phyloP scores from a whole-genome alignment of 139 green algal genomes.

The Chlorella vulgaris region DNA sequence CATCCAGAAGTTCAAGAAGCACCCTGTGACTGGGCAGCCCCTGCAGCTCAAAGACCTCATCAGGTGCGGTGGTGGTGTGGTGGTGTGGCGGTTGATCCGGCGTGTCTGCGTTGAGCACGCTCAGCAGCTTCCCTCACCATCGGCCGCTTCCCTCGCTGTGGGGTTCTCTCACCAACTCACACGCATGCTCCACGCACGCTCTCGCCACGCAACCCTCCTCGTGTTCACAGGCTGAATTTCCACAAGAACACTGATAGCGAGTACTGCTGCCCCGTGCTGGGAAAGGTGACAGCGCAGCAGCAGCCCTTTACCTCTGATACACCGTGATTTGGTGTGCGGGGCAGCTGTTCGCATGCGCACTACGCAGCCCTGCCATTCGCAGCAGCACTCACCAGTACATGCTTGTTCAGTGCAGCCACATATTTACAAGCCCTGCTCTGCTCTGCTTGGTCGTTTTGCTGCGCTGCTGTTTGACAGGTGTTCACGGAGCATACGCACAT shows the following conservation, averaged over 20 bases:
- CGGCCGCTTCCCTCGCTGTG: too few relatives aligned
- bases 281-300: too few relatives aligned
- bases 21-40: slow-evolving; percentile 87
- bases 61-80: slow-evolving; percentile 30
- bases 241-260: slow-evolving; percentile 88
- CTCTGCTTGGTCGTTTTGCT: not conserved
- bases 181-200: too few relatives aligned
- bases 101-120: not conserved
- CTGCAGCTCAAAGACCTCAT: slow-evolving; percentile 88
- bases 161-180: too few relatives aligned
- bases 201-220: not conserved
- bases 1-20: slow-evolving; percentile 80
- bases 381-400: not conserved
- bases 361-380: not conserved
- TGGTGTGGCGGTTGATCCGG: not conserved
- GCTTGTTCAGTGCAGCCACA: not conserved
- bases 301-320: too few relatives aligned
- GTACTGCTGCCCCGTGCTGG: slow-evolving; percentile 91
- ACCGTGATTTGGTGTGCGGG: too few relatives aligned
- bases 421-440: not conserved
- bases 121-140: too few relatives aligned
- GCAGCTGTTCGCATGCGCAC: too few relatives aligned
- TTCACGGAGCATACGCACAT: slow-evolving; percentile 98
- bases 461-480: slow-evolving; percentile 49
- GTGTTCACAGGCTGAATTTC: slow-evolving; percentile 76